Conservation (phyloP, 2,329 filamentous ascomycete genomes). For the Aspergillus caelatus region DNA sequence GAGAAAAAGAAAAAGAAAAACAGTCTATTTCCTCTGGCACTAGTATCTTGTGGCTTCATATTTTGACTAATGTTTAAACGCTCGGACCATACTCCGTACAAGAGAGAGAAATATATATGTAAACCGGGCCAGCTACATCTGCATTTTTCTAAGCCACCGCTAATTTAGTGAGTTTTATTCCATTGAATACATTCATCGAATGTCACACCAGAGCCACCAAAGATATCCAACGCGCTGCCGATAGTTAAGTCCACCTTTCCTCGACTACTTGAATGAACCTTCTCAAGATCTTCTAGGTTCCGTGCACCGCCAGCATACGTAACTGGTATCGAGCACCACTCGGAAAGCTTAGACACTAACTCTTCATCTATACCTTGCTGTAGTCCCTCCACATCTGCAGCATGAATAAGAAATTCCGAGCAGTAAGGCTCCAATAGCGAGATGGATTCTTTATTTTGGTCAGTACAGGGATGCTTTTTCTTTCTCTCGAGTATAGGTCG, state of each 20-base stretch:
- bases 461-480: slow-evolving; percentile 5
- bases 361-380: slow-evolving; percentile 88
- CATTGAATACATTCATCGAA: slow-evolving; percentile 88
- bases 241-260: slow-evolving; percentile 93
- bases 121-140: background rate
- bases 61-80: background rate
- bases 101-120: background rate
- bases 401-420: slow-evolving; percentile 95
- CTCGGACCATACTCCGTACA: background rate
- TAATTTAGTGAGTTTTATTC: slow-evolving; percentile 60
- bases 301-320: slow-evolving; percentile 96
- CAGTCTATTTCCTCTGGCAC: background rate
- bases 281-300: slow-evolving; percentile 77
- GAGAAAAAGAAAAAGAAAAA: too few relatives aligned
- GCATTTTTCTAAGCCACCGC: background rate
- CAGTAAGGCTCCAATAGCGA: slow-evolving; percentile 83
- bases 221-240: slow-evolving; percentile 93
- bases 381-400: slow-evolving; percentile 92
- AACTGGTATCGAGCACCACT: slow-evolving; percentile 89
- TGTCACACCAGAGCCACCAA: slow-evolving; percentile 82
- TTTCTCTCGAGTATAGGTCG: background rate
- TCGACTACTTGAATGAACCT: slow-evolving; percentile 74
- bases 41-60: background rate
- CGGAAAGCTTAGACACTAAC: slow-evolving; percentile 73
- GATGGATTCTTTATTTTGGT: slow-evolving; percentile 69